Conservation (phyloP, 306 rosid species). For the Coriaria nepalensis region DNA sequence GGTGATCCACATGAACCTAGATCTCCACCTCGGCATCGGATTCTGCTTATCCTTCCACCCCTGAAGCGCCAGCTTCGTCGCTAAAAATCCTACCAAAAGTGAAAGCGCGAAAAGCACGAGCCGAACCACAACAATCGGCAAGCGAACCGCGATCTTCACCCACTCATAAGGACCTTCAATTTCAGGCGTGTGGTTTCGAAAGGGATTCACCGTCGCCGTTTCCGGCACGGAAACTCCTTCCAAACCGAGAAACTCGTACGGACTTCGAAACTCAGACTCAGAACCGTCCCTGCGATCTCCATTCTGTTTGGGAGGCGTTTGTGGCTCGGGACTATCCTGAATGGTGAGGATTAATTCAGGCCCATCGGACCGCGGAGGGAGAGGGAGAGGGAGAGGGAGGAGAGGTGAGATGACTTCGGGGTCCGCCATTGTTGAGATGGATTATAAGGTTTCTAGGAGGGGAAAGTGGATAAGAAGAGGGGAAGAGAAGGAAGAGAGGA, state of each 20-base stretch:
- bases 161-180: constrained; percentile 60
- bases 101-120: constrained; percentile 51
- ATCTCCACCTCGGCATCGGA: constrained; percentile 85
- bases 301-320: neutral
- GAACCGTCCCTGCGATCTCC: constrained; percentile 1
- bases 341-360: constrained; percentile 35
- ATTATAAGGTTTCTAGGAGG: too few relatives aligned
- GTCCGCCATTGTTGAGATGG: constrained; percentile 51
- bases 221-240: constrained; percentile 36
- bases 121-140: constrained; percentile 46
- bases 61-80: constrained; percentile 53
- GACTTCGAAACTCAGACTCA: constrained; percentile 19
- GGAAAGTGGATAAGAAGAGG: neutral
- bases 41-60: constrained; percentile 75
- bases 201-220: constrained; percentile 52
- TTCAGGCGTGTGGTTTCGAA: constrained; percentile 39
- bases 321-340: constrained; percentile 3
- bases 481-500: neutral
- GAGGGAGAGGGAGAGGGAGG: constrained; percentile 24
- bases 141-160: constrained; percentile 32
- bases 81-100: constrained; percentile 47
- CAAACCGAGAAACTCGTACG: constrained; percentile 41
- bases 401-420: constrained; percentile 38
- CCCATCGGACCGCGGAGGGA: too few relatives aligned
- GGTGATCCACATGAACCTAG: constrained; percentile 72